A percentile compares a stretch with the other conserved stretches of the same genome.
These are phyloP conservation scores for Triticum aestivum DNA, from an alignment of 176 grass and related monocot species.

Conservation along the genomic window IWGSC_CS_RefSeq_v2.1 NC_057804.1:146409023-146409522, in stretches of 20 bases:
- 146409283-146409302: neutral
- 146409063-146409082: too few relatives aligned
- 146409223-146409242: neutral
- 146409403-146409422: neutral
- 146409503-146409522: too few relatives aligned
- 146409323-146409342: neutral
- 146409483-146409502: neutral
- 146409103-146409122: too few relatives aligned
- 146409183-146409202: neutral
- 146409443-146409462: neutral
- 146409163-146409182: neutral
- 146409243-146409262: neutral
- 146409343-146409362: neutral
- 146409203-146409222: neutral
- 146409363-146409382: neutral
- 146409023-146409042: neutral
- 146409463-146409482: neutral
- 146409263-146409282: neutral
- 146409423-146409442: neutral
- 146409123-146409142: neutral
- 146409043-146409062: too few relatives aligned
- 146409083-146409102: too few relatives aligned
- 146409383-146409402: neutral
- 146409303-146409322: neutral
- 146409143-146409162: neutral